Percentiles rank a stretch among this genome's conserved stretches.
These are phyloP conservation scores for Astragalus glycyphyllos DNA, from an alignment of 306 rosid genomes.

Conservation along the genomic window DNA sequence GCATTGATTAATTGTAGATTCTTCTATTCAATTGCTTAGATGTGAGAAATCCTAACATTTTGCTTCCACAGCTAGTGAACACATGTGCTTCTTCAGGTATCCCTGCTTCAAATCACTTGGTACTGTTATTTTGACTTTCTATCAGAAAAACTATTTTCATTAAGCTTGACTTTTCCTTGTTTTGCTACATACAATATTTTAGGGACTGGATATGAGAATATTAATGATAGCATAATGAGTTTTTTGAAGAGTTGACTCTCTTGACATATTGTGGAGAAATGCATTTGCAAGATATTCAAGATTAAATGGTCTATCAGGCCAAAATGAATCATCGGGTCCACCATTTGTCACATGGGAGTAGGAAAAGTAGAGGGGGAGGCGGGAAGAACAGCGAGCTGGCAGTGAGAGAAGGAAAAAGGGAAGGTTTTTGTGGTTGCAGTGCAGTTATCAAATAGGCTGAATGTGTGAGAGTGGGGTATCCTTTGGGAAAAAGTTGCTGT, in stretches of 20 bases:
- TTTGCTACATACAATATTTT: conserved; percentile 9
- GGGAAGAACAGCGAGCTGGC: conserved; percentile 10
- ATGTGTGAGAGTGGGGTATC: neutral
- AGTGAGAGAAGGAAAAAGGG: neutral
- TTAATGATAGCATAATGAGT: conserved; percentile 22
- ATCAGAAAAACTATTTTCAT: neutral
- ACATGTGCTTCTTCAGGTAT: conserved; percentile 79
- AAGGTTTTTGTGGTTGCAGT: neutral
- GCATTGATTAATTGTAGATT: conserved; percentile 57
- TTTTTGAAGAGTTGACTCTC: neutral
- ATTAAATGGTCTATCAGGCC: neutral
- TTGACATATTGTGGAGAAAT: conserved; percentile 16
- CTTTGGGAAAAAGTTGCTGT: neutral
- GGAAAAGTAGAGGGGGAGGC: neutral
- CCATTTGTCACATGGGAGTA: neutral
- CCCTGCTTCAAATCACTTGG: conserved; percentile 34
- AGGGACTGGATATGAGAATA: conserved; percentile 9
- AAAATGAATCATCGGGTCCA: neutral
- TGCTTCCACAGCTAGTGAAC: conserved; percentile 68
- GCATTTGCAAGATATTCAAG: conserved; percentile 10
- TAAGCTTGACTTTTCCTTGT: conserved; percentile 8
- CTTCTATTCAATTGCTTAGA: conserved; percentile 87
- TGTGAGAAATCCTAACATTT: conserved; percentile 70
- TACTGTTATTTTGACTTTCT: conserved; percentile 26
- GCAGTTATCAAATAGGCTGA: neutral